phyloP scores from a whole-genome alignment of 331 rosid species.

The Phaseolus coccineus region DNA sequence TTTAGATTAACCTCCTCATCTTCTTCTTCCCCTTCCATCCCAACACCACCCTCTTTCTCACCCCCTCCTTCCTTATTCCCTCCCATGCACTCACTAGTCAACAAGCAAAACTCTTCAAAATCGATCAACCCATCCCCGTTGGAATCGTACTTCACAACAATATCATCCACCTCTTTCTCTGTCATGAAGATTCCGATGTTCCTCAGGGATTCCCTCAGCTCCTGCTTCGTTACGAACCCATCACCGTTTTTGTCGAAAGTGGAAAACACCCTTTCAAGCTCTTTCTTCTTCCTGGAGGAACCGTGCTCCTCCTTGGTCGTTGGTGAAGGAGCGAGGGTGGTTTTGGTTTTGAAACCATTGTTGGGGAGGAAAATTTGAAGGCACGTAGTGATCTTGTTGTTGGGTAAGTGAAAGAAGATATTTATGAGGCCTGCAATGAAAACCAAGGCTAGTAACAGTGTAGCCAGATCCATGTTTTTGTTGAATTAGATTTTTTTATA shows the following conservation, averaged over 20 bases:
- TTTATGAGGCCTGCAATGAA: conserved; percentile 70
- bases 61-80: not conserved
- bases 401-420: conserved; percentile 56
- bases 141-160: conserved; percentile 65
- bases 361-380: conserved; percentile 48
- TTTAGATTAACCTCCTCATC: conserved; percentile 52
- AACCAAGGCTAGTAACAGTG: conserved; percentile 56
- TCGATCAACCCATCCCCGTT: conserved; percentile 87
- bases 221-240: conserved; percentile 73
- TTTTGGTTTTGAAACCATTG: conserved; percentile 25
- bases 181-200: conserved; percentile 67
- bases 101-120: conserved; percentile 75
- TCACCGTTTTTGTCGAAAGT: conserved; percentile 86
- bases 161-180: conserved; percentile 73
- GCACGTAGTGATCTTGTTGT: conserved; percentile 56
- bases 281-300: conserved; percentile 21
- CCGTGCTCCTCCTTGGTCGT: conserved; percentile 14
- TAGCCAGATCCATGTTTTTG: conserved; percentile 51
- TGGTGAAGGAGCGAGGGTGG: not conserved
- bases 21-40: conserved; percentile 33
- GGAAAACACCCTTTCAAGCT: conserved; percentile 63
- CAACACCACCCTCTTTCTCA: not conserved
- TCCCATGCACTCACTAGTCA: conserved; percentile 49
- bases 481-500: conserved; percentile 8
- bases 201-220: conserved; percentile 69